phyloP scores from a whole-genome alignment of 2,329 filamentous ascomycete species.

The Truncatella angustata region DNA sequence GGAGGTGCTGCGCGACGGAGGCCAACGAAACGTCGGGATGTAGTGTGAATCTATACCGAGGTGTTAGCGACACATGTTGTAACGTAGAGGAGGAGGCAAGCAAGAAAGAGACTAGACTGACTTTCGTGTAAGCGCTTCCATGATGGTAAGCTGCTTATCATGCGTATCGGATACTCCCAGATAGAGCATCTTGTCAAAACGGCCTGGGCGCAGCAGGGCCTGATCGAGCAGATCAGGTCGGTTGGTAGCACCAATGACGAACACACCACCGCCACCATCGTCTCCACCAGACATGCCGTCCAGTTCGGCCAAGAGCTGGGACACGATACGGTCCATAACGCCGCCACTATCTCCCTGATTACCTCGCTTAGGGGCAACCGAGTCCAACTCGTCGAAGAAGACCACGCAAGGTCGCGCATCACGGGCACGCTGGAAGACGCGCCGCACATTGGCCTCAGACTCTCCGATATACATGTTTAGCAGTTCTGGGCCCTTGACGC shows the following conservation, averaged over 20 bases:
- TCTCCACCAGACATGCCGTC: slow-evolving; percentile 97
- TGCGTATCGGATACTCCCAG: slow-evolving; percentile 95
- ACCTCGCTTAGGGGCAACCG: slow-evolving; percentile 91
- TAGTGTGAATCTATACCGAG: slow-evolving; percentile 69
- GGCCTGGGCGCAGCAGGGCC: slow-evolving; percentile 81
- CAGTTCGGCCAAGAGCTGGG: slow-evolving; percentile 88
- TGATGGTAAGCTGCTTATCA: slow-evolving; percentile 90
- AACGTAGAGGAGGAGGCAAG: neutral
- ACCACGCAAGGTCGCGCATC: slow-evolving; percentile 87
- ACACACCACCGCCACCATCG: slow-evolving; percentile 78
- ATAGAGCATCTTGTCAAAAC: slow-evolving; percentile 99
- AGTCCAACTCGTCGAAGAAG: slow-evolving; percentile 92
- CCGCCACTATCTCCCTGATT: slow-evolving; percentile 97
- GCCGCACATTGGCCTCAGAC: slow-evolving; percentile 85
- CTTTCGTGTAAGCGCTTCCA: slow-evolving; percentile 94
- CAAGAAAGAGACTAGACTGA: slow-evolving; percentile 45
- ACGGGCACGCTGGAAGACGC: slow-evolving; percentile 83
- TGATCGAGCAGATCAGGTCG: slow-evolving; percentile 89
- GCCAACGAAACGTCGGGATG: slow-evolving; percentile 74
- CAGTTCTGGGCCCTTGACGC: slow-evolving; percentile 85
- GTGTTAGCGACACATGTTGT: neutral
- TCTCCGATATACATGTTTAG: slow-evolving; percentile 97
- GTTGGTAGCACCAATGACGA: slow-evolving; percentile 96
- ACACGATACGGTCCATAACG: slow-evolving; percentile 97
- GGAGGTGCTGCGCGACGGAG: slow-evolving; percentile 72